Evolutionary conservation across 345 rosid genomes (phyloP), one percentile per base, ranked within the genome.

Genomic region (Boechera retrofracta): DNA sequence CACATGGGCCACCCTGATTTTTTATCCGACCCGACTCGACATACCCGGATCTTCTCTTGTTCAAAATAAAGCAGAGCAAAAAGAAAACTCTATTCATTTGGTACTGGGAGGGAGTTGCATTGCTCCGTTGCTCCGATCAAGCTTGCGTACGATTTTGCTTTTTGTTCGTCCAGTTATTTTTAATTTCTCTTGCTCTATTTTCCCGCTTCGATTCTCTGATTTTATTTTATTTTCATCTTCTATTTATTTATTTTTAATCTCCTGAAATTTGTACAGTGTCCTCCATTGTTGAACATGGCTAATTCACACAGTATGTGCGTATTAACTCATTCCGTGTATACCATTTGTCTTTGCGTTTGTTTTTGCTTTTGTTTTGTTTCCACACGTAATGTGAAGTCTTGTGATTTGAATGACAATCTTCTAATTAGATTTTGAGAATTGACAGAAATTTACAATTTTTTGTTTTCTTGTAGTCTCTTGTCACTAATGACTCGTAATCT

Each of bases 41-140:
- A 0, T 7, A 38, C 5, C 33, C 69, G 69, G 24, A 64, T 7
- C 69, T 29, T 68, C 21, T 15, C 35, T 64, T 44, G 36, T 69
- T 68, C 28, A 15, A 68, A 68, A 1, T 39, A 69, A 69, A 69
- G 49, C 64, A 33, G 64, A 33, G 26, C 7, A 15, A 13, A 44
- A 44, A 6, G 1, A 44, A 42, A 42, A 52, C 18, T 31, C 36
- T 35, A 6, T 35, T 35, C 38, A 7, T 35, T 28, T 35, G 38
- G 38, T 35, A 35, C 38, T 7, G 38, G 2, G 38, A 35, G 38
- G 38, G 38, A 35, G 38, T 35, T 35, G 5, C 9, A 21, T 35
- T 35, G 12, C 42, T 38, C 42, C 42, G 42, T 38, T 38, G 42
- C 42, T 39, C 42, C 42, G 42, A 10, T 39, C 42, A 39, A 15